Conservation (phyloP, 148 eudicot species). For the Fallopia convolvulus region DNA sequence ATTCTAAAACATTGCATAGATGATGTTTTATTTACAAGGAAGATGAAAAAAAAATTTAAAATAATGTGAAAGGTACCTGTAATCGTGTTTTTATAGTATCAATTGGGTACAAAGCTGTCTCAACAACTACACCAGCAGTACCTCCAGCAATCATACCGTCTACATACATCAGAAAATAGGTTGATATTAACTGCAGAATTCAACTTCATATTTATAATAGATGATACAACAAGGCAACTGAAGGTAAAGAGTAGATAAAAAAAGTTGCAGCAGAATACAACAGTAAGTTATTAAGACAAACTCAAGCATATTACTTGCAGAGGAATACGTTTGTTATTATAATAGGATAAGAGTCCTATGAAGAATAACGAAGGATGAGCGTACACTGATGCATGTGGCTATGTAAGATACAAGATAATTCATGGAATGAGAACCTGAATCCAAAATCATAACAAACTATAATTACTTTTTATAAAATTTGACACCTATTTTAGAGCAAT, state of each 20-base stretch:
- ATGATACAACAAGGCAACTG: neutral
- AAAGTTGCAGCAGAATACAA: neutral
- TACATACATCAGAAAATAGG: constrained; percentile 26
- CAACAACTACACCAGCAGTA: constrained; percentile 90
- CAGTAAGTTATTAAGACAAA: neutral
- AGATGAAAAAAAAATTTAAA: neutral
- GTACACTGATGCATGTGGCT: neutral
- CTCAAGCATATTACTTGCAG: neutral
- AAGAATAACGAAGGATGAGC: neutral
- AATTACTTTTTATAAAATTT: neutral
- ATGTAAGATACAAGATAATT: neutral
- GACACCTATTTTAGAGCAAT: neutral
- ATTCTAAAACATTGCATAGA: neutral
- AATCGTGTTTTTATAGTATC: constrained; percentile 94
- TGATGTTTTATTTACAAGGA: neutral
- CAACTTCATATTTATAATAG: neutral
- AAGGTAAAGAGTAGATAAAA: neutral
- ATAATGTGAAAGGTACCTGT: constrained; percentile 42
- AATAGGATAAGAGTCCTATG: neutral
- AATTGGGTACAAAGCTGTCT: constrained; percentile 87
- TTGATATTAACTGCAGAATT: neutral
- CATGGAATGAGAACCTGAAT: neutral
- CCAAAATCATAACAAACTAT: neutral
- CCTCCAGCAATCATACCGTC: constrained; percentile 96
- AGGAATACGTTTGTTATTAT: neutral